Evolutionary conservation across 768 basidiomycete species (phyloP).

Genomic region (Boletus sp.): DNA sequence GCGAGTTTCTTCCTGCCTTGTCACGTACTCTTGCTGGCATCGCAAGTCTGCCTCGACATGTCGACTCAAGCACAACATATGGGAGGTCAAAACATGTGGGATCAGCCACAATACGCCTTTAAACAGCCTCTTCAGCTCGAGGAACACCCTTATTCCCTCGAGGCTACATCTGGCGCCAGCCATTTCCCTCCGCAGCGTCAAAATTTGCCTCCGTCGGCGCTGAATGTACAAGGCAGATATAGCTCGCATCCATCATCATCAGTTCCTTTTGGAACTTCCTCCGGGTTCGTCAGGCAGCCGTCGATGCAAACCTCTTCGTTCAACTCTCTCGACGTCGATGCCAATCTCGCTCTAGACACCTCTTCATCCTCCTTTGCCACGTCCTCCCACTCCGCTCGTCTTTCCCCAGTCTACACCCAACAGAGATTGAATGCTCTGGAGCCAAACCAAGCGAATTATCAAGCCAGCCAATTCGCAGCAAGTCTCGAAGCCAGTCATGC

Average conservation of each 20-base stretch:
- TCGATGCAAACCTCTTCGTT: slow-evolving; percentile 14
- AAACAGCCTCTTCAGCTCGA: slow-evolving; percentile 29
- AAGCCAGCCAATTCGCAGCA: slow-evolving; percentile 6
- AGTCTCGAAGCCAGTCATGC: slow-evolving; percentile 5
- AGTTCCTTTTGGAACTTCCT: slow-evolving; percentile 9
- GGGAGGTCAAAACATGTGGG: slow-evolving; percentile 17
- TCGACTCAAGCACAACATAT: slow-evolving; percentile 19
- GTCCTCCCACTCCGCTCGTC: slow-evolving; percentile 8
- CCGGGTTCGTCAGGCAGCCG: slow-evolving; percentile 9
- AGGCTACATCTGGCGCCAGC: slow-evolving; percentile 3
- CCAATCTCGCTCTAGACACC: slow-evolving; percentile 11
- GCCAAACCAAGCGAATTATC: slow-evolving; percentile 16
- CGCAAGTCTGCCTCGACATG: slow-evolving; percentile 18
- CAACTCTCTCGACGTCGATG: slow-evolving; percentile 4
- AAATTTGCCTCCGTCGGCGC: neutral
- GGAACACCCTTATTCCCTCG: slow-evolving; percentile 22
- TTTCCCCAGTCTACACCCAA: slow-evolving; percentile 17
- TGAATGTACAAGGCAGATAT: slow-evolving; percentile 6
- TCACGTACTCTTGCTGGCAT: too few relatives aligned
- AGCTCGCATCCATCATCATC: slow-evolving; percentile 14
- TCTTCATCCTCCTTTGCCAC: slow-evolving; percentile 14
- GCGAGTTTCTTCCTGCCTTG: neutral
- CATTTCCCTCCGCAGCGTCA: slow-evolving; percentile 14
- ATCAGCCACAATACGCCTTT: slow-evolving; percentile 12
- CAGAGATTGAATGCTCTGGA: slow-evolving; percentile 7